These are phyloP conservation scores for Pseudofabraea citricarpa DNA, from an alignment of 2,329 filamentous ascomycete species.

Conservation along the genomic window DNA sequence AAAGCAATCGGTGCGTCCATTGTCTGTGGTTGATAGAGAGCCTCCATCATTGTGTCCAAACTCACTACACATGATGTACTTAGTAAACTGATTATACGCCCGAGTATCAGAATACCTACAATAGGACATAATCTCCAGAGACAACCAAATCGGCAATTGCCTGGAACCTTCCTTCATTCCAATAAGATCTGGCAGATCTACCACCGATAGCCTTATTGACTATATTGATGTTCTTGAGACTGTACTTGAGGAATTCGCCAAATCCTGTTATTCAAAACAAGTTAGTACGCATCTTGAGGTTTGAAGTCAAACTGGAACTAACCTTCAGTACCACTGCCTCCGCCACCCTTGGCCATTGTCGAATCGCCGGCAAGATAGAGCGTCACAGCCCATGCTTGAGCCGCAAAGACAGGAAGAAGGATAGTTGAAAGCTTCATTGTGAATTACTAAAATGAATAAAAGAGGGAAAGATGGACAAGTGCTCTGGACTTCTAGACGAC, in stretches of 20 bases:
- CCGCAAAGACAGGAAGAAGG: not conserved
- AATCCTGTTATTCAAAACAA: slow-evolving; percentile 43
- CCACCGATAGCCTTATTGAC: slow-evolving; percentile 63
- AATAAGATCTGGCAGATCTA: slow-evolving; percentile 62
- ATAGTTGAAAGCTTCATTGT: not conserved
- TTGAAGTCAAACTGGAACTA: slow-evolving; percentile 5
- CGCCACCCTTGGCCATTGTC: slow-evolving; percentile 50
- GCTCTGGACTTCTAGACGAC: too few relatives aligned
- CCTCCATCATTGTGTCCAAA: slow-evolving; percentile 68
- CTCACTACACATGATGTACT: slow-evolving; percentile 30
- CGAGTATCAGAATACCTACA: too few relatives aligned
- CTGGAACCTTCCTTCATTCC: slow-evolving; percentile 59
- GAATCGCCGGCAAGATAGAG: slow-evolving; percentile 57
- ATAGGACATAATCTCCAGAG: slow-evolving; percentile 12
- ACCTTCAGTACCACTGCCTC: slow-evolving; percentile 37
- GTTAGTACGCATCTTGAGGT: not conserved
- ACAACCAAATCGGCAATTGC: slow-evolving; percentile 42
- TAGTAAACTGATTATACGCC: too few relatives aligned
- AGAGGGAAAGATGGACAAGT: too few relatives aligned
- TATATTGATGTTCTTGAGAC: slow-evolving; percentile 41
- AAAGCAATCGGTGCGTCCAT: slow-evolving; percentile 53
- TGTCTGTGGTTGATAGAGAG: slow-evolving; percentile 45
- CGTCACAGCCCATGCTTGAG: slow-evolving; percentile 24
- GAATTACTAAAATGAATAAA: too few relatives aligned
- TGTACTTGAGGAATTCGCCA: slow-evolving; percentile 55